Base-by-base conservation (phyloP, 148 eudicot species). In the Rheum nobile region DNA sequence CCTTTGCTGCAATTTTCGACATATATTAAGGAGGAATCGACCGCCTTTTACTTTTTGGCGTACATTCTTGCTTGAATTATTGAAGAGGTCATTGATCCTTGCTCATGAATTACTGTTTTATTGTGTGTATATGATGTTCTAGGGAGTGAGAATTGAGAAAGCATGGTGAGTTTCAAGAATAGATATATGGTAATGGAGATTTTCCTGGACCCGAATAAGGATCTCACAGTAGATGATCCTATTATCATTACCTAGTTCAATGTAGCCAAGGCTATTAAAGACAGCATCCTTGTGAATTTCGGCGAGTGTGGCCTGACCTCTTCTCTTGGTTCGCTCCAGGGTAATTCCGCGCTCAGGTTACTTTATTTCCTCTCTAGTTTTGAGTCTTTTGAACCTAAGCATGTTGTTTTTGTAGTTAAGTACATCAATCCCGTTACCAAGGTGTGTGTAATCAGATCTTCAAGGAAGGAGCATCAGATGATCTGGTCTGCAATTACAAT, bases 231-330 rank as follows among this genome's bases (percentile, higher is more conserved):
- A 14, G 88, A 80, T 65, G 96, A 85, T 82, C 91, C 93, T 42
- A 73, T 91, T 54, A 79, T 87, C 43, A 75, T 89, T 46, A 88
- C 95, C 61, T 85, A 81, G 67, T 77, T 71, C 75, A 94, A 91
- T 77, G 75, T 94, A 47, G 77, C 85, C 8, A 88, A 84, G 79
- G 93, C 96, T 13, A 86, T 94, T 37, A 89, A 85, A 74, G 91
- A 91, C 17, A 91, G 90, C 83, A 80, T 94, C 76, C 93, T 87
- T 50, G 67, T 82, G 21, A 94, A 91, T 79, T 94, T 94, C 77
- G 98, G 98, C n/a, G 96, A 91, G 83, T 94, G 96, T 71, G 98
- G 98, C 68, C 81, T 89, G 67, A 97, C 93, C 70, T 91, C 97
- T 48, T 85, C 91, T 21, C 82, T 84, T 6, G 85, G 83, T n/a